Conservation (phyloP, 73 alveolate species). For the Blepharisma stoltei region DNA sequence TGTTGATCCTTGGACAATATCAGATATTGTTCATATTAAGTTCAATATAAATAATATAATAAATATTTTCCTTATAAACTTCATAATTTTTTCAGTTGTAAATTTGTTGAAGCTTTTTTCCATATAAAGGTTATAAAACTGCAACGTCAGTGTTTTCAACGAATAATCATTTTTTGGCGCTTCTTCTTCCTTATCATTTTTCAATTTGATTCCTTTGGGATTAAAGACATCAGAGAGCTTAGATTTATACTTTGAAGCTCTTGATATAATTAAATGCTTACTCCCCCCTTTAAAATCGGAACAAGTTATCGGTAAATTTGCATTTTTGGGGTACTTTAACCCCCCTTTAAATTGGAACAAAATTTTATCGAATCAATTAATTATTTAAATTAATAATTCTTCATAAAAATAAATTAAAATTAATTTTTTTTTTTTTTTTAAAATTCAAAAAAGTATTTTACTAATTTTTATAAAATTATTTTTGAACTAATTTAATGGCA, state of each 20-base stretch:
- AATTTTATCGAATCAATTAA: too few relatives aligned
- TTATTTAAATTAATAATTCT: too few relatives aligned
- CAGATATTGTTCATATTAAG: neutral
- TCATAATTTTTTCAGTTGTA: constrained; percentile 5
- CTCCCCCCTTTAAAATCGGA: too few relatives aligned
- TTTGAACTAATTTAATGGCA: too few relatives aligned
- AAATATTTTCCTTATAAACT: constrained; percentile 3
- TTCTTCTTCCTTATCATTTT: neutral
- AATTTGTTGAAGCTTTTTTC: neutral
- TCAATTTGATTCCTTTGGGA: constrained; percentile 10
- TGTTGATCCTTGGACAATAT: neutral
- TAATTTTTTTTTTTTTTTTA: too few relatives aligned
- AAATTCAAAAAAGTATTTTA: too few relatives aligned
- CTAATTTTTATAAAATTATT: too few relatives aligned
- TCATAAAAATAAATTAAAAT: too few relatives aligned
- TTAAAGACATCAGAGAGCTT: neutral
- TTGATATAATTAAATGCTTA: too few relatives aligned
- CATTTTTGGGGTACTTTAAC: too few relatives aligned
- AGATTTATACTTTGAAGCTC: neutral
- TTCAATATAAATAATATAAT: neutral
- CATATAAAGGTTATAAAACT: neutral
- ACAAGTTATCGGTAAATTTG: too few relatives aligned
- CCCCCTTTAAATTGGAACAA: too few relatives aligned
- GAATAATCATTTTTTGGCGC: constrained; percentile 12
- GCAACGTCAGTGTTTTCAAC: constrained; percentile 20